A percentile compares a stretch with the other conserved stretches of the same genome.
Evolutionary conservation across 2,329 filamentous ascomycete genomes (phyloP).

Genomic region (Aspergillus pseudonomiae): DNA sequence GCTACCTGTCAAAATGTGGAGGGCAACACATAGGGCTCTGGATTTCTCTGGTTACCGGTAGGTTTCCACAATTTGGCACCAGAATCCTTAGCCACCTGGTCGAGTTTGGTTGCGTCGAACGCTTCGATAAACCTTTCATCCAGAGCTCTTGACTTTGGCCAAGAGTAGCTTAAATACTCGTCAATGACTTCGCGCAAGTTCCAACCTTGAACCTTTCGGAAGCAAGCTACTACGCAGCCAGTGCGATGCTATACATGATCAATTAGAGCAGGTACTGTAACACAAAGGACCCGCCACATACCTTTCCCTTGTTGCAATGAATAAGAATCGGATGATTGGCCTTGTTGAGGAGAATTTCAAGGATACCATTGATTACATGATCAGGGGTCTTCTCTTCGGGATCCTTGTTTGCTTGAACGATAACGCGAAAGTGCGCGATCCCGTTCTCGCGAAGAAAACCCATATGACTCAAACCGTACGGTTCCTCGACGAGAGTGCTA

Average conservation of each 20-base stretch:
- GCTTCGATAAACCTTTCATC: conserved; percentile 32
- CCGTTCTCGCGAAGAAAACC: conserved; percentile 66
- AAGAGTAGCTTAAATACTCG: conserved; percentile 71
- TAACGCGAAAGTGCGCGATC: conserved; percentile 74
- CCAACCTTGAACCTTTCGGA: conserved; percentile 75
- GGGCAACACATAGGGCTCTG: conserved; percentile 1
- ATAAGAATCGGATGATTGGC: conserved; percentile 79
- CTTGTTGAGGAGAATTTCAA: conserved; percentile 71
- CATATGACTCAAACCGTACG: conserved; percentile 53
- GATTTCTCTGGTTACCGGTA: conserved; percentile 8
- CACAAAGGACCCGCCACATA: conserved; percentile 36
- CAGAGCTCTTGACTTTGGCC: conserved; percentile 51
- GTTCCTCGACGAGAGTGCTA: conserved; percentile 67
- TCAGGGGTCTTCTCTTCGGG: conserved; percentile 64
- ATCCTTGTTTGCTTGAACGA: conserved; percentile 88
- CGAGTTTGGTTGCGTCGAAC: conserved; percentile 28
- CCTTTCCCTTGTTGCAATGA: conserved; percentile 91
- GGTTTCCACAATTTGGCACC: conserved; percentile 22
- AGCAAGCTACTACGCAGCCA: conserved; percentile 80
- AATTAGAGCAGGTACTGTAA: conserved; percentile 2
- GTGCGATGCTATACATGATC: conserved; percentile 70
- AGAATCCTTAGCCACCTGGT: conserved; percentile 19
- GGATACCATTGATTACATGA: conserved; percentile 69
- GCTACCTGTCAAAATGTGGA: conserved; percentile 6
- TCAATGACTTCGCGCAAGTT: conserved; percentile 62